Percentiles rank a stretch among this genome's conserved stretches.
Evolutionary conservation across 2,329 filamentous ascomycete species (phyloP).

Genomic region (Ceratocystis colombiana): DNA sequence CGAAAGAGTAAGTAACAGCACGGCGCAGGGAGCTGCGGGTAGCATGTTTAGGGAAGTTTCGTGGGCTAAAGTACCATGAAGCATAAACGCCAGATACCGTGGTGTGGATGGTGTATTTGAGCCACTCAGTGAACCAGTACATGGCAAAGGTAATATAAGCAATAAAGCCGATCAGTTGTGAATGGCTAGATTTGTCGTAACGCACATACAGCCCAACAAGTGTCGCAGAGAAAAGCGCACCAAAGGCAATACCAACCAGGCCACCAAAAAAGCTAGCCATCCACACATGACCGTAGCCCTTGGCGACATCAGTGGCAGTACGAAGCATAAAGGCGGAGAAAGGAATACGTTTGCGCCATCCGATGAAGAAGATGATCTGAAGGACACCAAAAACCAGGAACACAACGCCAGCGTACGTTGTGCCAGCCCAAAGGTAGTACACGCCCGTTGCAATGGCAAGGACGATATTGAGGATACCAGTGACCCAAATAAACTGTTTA

Average conservation of each 20-base stretch:
- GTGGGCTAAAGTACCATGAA: constrained; percentile 77
- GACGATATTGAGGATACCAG: constrained; percentile 76
- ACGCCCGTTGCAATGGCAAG: constrained; percentile 77
- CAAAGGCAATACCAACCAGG: constrained; percentile 61
- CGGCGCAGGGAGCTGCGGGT: constrained; percentile 76
- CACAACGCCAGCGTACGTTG: constrained; percentile 77
- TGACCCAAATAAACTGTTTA: constrained; percentile 87
- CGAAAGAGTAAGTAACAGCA: constrained; percentile 81
- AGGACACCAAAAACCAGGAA: constrained; percentile 77
- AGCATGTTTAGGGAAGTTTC: constrained; percentile 61
- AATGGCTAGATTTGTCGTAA: constrained; percentile 55
- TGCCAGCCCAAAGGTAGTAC: constrained; percentile 67
- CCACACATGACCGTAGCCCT: constrained; percentile 76
- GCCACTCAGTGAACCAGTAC: constrained; percentile 88
- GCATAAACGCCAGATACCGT: constrained; percentile 83
- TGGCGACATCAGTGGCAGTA: constrained; percentile 75
- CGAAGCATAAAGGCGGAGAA: constrained; percentile 86
- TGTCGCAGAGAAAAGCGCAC: constrained; percentile 77
- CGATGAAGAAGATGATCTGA: constrained; percentile 70
- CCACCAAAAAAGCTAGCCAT: constrained; percentile 77
- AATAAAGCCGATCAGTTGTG: constrained; percentile 71
- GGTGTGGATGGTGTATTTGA: constrained; percentile 88
- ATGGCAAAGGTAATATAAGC: constrained; percentile 83
- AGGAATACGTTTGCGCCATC: constrained; percentile 82
- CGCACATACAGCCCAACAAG: constrained; percentile 77